Evolutionary conservation across 208 protist species (phyloP), one percentile per base, ranked within the genome.

Genomic region (Trypanosoma melophagium): DNA sequence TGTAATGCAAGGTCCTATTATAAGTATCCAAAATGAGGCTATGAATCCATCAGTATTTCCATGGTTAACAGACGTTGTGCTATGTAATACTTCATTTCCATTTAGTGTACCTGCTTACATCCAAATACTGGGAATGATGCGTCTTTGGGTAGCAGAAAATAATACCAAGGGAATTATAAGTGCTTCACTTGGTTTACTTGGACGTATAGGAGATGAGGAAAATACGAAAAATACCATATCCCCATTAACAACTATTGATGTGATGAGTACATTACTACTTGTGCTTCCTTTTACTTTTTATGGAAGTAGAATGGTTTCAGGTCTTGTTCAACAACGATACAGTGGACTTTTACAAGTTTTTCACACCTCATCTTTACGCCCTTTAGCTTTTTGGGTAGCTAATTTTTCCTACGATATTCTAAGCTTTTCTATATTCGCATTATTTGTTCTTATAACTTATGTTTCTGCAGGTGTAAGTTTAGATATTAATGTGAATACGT

Each of bases 211-310:
- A 47, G 28, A 22, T 24, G 7, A 25, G 10, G 8, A 45, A 38
- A 41, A n/a, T 3, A 17, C 49, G n/a, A 38, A 21, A 40, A 45
- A 19, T 63, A 0, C 22, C 10, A 19, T 24, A 4, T 24, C 47
- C 1, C 59, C 59, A 21, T 24, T 44, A 14, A 54, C 28, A 40
- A 31, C 56, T 17, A 24, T 53, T 17, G 35, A 60, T 25, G 42
- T 66, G 0, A 65, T 74, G 31, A 69, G 13, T 57, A 52, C 52
- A 44, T 22, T 78, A 28, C 31, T 74, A 40, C 8, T 78, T 24
- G 21, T 78, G 44, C 24, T 78, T n/a, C 66, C 73, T 28, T 78
- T 78, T 62, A 40, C 60, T 19, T 74, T 78, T 60, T 64, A 70
- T 38, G 61, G 60, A 19, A 56, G 49, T 62, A 40, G 38, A 47